phyloP scores from a whole-genome alignment of 2,329 filamentous ascomycete genomes.

The Rachicladosporium sp. region DNA sequence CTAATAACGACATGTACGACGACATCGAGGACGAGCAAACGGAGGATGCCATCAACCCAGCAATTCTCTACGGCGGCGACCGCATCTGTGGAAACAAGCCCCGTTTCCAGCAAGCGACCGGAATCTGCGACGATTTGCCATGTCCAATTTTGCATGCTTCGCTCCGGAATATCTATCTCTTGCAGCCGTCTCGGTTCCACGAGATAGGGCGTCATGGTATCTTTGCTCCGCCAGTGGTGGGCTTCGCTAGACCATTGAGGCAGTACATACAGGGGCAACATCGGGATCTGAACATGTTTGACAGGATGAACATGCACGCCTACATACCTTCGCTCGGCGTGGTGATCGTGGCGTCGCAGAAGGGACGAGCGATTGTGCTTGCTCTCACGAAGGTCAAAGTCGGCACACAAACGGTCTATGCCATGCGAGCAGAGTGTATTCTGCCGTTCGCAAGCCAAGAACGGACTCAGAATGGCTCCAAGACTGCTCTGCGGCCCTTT shows the following conservation, averaged over 20 bases:
- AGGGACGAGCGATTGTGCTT: slow-evolving; percentile 52
- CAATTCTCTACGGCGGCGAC: slow-evolving; percentile 14
- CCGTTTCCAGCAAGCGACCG: slow-evolving; percentile 13
- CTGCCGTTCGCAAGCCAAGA: slow-evolving; percentile 46
- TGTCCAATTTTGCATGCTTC: slow-evolving; percentile 30
- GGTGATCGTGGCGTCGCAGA: slow-evolving; percentile 54
- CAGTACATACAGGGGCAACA: slow-evolving; percentile 18
- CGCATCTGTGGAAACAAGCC: slow-evolving; percentile 18
- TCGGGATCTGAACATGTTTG: slow-evolving; percentile 22
- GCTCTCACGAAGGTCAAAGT: slow-evolving; percentile 38
- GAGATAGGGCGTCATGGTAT: neutral
- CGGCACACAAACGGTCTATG: slow-evolving; percentile 18
- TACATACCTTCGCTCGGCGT: slow-evolving; percentile 60
- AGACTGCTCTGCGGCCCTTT: slow-evolving; percentile 18
- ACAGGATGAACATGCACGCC: slow-evolving; percentile 50
- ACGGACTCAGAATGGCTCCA: slow-evolving; percentile 22
- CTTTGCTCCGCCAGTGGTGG: slow-evolving; percentile 20
- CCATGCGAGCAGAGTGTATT: slow-evolving; percentile 45
- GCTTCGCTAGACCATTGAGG: slow-evolving; percentile 25
- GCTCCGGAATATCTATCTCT: slow-evolving; percentile 31
- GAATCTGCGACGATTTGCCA: slow-evolving; percentile 20
- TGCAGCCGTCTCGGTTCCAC: slow-evolving; percentile 21
- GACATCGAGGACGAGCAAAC: slow-evolving; percentile 14
- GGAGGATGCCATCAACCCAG: slow-evolving; percentile 14
- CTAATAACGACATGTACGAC: slow-evolving; percentile 4